Base-by-base conservation (phyloP, 1,139 yeast species). In the Pichia sp. region DNA sequence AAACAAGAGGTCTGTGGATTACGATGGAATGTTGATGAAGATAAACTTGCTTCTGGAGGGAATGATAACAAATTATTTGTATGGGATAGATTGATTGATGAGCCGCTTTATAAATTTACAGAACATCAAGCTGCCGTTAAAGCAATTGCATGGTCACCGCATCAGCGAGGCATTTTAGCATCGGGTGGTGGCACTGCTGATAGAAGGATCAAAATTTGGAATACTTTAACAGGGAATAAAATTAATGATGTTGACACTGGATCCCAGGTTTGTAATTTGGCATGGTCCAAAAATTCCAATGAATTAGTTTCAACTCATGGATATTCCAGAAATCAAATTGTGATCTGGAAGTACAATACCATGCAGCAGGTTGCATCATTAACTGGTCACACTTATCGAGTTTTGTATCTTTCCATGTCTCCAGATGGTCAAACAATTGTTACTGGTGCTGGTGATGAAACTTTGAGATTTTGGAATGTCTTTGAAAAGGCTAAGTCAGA, bases 121-220 rank as follows among this genome's bases (percentile, higher is more conserved):
- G 96, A 87, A 52, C 98, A 92, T 60, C 78, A 78, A 23, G 97
- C 98, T 0, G 99, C 98, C 0, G 95, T 92, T 6, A 92, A 90
- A 64, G 98, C 97, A 1, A 76, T 92, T 44, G 87, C 96, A 1
- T 92, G 99, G 99, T 86, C 95, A 1, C 97, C 98, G 0, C 97
- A 92, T 61, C 96, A 87, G 60, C 71, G 97, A 47, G 97, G 97
- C 0, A 74, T 90, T 4, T 66, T 92, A 44, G 97, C 97, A 0
- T 80, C 94, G 3, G 99, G 98, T 6, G 99, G 98, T 26, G 99
- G 99, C 25, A 89, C 97, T 0, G 94, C 95, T 1, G 99, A 92
- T 64, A 79, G 92, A 47, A 76, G 84, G 29, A 82, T 94, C 55
- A 85, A 92, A 62, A 81, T 90, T 25, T 92, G 98, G 98, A 90